Conservation (phyloP, 2,329 filamentous ascomycete species). For the Fusarium avenaceum region DNA sequence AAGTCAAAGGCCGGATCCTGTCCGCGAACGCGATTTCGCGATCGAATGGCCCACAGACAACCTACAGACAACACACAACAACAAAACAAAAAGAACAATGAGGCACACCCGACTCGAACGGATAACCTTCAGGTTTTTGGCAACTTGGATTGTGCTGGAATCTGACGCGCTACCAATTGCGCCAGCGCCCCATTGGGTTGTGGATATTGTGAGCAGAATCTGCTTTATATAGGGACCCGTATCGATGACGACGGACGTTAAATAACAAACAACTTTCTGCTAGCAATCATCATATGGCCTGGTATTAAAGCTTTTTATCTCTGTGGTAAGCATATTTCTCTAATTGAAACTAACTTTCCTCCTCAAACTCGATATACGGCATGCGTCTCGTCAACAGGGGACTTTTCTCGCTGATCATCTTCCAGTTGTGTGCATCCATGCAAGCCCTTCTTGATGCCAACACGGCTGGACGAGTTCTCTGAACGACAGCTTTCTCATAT, state of each 20-base stretch:
- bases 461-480: constrained; percentile 61
- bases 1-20: too few species aligned
- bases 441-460: constrained; percentile 66
- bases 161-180: constrained; percentile 6
- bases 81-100: neutral
- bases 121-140: constrained; percentile 8
- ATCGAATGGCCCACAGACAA: neutral
- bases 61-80: neutral
- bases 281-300: too few species aligned
- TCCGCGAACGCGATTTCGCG: neutral
- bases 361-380: constrained; percentile 40
- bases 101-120: constrained; percentile 10
- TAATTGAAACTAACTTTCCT: neutral
- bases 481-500: constrained; percentile 62
- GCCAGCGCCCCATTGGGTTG: constrained; percentile 3
- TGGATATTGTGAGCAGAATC: neutral
- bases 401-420: constrained; percentile 54
- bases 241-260: neutral
- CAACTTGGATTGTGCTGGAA: neutral
- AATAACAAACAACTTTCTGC: too few species aligned
- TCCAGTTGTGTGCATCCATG: constrained; percentile 67
- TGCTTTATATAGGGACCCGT: neutral
- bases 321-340: too few species aligned
- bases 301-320: too few species aligned
- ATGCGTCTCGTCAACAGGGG: constrained; percentile 58